Evolutionary conservation across 1,139 yeast species (phyloP).

Genomic region (Zhuliangozyma parablackwelliae): DNA sequence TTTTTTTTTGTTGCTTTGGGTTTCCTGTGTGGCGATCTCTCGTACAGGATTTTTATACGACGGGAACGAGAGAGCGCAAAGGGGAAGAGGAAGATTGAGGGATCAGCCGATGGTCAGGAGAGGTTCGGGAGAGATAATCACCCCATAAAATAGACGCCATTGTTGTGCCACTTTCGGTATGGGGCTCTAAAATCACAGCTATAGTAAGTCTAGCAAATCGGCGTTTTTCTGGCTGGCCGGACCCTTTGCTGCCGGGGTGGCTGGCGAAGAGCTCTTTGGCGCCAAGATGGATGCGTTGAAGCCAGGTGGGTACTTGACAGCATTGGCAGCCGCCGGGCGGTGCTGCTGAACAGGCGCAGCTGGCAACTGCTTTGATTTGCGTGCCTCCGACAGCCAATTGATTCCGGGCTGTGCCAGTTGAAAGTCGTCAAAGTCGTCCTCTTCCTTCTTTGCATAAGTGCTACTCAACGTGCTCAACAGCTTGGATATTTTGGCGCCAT

Average conservation of each 20-base stretch:
- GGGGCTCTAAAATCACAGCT: background rate
- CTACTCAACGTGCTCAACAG: conserved; percentile 20
- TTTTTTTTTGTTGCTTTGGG: too few species aligned
- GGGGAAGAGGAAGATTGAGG: too few species aligned
- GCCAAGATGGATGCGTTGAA: conserved; percentile 20
- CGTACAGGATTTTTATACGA: background rate
- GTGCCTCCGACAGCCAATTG: conserved; percentile 19
- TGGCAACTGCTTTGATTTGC: conserved; percentile 10
- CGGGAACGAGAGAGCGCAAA: background rate
- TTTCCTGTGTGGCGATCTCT: background rate
- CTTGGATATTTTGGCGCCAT: conserved; percentile 10
- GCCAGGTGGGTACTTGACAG: conserved; percentile 25
- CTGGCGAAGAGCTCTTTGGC: conserved; percentile 12
- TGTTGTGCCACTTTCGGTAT: background rate
- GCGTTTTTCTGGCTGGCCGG: background rate
- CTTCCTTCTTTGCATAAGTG: conserved; percentile 17
- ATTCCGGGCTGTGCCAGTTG: conserved; percentile 20
- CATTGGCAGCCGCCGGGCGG: conserved; percentile 5
- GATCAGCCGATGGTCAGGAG: too few species aligned
- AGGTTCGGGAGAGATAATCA: too few species aligned
- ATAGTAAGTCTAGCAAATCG: conserved; percentile 10
- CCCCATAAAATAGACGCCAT: background rate
- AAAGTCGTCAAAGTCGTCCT: conserved; percentile 30
- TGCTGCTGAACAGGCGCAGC: conserved; percentile 5
- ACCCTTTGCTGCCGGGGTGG: background rate